A percentile compares a stretch with the other conserved stretches of the same genome.
Conservation (phyloP, 2,329 filamentous ascomycete species). For the Diaporthe caulivora region DNA sequence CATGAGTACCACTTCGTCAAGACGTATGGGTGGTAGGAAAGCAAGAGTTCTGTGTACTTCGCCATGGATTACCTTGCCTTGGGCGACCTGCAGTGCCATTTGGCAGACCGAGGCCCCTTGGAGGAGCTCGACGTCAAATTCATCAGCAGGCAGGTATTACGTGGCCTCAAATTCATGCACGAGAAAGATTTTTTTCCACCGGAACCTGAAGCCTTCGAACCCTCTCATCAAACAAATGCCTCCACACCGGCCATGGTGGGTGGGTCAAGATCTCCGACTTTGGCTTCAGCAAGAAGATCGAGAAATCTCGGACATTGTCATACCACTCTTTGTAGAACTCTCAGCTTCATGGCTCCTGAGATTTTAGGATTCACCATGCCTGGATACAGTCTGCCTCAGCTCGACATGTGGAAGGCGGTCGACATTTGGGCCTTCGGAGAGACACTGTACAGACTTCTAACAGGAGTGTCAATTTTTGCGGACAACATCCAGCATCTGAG, state of each 20-base stretch:
- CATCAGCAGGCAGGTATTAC: not conserved
- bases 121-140: not conserved
- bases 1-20: not conserved
- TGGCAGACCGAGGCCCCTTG: not conserved
- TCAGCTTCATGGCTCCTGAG: not conserved
- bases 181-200: not conserved
- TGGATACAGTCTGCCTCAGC: not conserved
- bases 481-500: not conserved
- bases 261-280: slow-evolving; percentile 8
- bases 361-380: not conserved
- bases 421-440: not conserved
- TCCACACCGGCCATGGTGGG: not conserved
- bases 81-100: not conserved
- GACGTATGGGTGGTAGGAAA: not conserved
- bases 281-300: not conserved
- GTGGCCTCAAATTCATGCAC: slow-evolving; percentile 11
- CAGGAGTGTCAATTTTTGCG: not conserved
- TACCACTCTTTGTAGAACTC: not conserved
- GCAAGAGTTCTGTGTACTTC: not conserved
- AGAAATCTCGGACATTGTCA: not conserved
- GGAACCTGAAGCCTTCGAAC: not conserved
- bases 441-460: not conserved
- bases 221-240: not conserved
- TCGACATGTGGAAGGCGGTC: not conserved
- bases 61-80: not conserved